Evolutionary conservation across 176 grass and related monocot species (phyloP), one percentile per base, ranked within the genome.

Genomic region (Poa annua): DNA sequence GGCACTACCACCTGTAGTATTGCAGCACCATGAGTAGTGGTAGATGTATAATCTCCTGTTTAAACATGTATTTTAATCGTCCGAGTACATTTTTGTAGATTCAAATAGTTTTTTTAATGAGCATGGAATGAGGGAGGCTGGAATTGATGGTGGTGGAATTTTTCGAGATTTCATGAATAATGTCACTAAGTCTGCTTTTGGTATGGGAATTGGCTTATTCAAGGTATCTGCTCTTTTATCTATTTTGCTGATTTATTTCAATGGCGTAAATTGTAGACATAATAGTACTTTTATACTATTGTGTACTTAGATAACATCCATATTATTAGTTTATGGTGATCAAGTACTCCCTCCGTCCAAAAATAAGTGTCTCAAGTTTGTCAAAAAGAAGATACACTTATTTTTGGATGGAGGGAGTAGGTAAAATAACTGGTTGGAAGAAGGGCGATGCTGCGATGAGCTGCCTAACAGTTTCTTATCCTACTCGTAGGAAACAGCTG

Each of bases 161-260:
- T 97, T 97, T 70, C 92, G 94, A 80, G 94, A 97, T 82, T 97
- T 97, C 66, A 97, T 97, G 94, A 92, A 92, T 66, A 97, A 89
- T 83, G 92, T 94, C 87, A 94, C 89, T 38, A 81, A 91, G 51
- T 88, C 89, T 44, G 88, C 92, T 89, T 97, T 97, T 81, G 89
- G 90, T 92, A 81, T 92, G 44, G 88, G 94, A 16, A 89, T 89
- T 7, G 92, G 94, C 52, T 75, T 97, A 49, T 94, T 97, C 74
- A 97, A 94, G 94, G 94, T 94, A 82, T 76, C 70, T 53, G 25
- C 29, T 73, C 35, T 61, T 86, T 71, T 63, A 26, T 63, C 69
- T 38, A 44, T 71, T 78, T 83, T 3, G 17, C 72, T 54, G 22
- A 65, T 74, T 34, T 26, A 9, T 20, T 72, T 55, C 15, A 48